Evolutionary conservation across 352 stramenopile genomes (phyloP), one percentile per base, ranked within the genome.

Genomic region (Globisporangium alternatum): DNA sequence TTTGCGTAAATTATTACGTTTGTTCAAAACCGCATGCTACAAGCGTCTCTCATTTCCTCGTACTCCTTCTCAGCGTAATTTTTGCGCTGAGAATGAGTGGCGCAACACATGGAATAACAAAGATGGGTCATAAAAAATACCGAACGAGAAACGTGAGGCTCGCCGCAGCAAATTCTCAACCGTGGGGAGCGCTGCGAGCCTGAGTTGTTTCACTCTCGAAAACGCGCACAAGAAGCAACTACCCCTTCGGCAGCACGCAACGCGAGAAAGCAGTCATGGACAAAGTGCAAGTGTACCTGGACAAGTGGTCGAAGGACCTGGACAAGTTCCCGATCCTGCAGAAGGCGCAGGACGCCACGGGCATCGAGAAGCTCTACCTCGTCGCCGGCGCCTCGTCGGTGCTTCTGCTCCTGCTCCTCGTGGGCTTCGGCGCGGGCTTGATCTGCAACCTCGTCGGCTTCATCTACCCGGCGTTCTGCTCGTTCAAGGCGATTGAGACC

Each of bases 351-450:
- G 86, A 90, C 22, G 76, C 83, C 33, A 95, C 88, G 39, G 88
- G 88, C 68, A 78, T 96, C 33, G 86, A 96, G 66, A 97, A 97
- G 70, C 71, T 96, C 67, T 96, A 96, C 76, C 77, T 97, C 22
- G 84, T 95, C 44, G 71, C 75, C 2, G 76, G 79, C 30, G 81
- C 64, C 43, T 83, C 74, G 63, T 74, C 77, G 30, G 60, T 95
- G 44, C 66, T 94, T 45, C 68, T 95, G 62, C 67, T 96, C 62
- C 71, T 95, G 55, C 70, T 97, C 62, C 71, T 96, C 41, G 74
- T 96, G 58, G 86, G 87, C 68, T 93, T 95, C 64, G 89, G 89
- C 62, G 87, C 89, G 4, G 85, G 85, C 8, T 71, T 97, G 39
- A 91, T 95, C 39, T 93, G 84, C 74, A 94, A 90, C 66, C 22